Evolutionary conservation across 495 filamentous ascomycete species (phyloP), one percentile per base, ranked within the genome.

Genomic region (Hyaloscypha hepaticicola): DNA sequence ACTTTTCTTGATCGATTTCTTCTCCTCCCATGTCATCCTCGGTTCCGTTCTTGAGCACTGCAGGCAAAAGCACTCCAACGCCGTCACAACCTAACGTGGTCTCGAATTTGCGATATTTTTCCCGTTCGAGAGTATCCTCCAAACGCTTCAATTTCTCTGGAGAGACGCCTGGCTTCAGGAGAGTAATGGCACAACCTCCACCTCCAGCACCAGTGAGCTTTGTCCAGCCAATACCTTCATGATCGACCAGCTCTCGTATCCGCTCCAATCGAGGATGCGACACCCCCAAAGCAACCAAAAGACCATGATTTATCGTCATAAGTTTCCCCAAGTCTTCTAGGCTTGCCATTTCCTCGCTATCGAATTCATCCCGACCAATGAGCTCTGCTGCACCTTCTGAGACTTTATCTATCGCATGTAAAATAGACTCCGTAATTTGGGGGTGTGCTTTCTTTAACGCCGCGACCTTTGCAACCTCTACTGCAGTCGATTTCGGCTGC

Each of bases 131-230:
- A 66, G 88, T 83, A 5, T 73, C 61, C 70, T 94, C 84, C 24
- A 99, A 79, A 3, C 80, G 74, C 25, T 80, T 72, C 55, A 91
- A 67, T 61, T 77, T 83, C 52, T 85, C 78, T 31, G 66, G 48
- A 1, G 79, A 63, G 6, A 81, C 74, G 27, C 65, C 76, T 0
- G 92, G 91, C 63, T 87, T 90, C 45, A 98, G 79, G 5, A 99
- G 76, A 3, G 93, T 95, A 69, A 99, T 97, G 1, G 93, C 92
- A 74, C 95, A 97, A 1, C 95, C 95, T 45, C 95, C 95, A 5
- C 94, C 95, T 14, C 95, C 95, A 6, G 93, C 95, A 61, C 95
- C 95, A 1, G 95, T 99, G 55, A 99, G 83, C 73, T 99, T 99
- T 5, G 95, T 96, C 92, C 92, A 97, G 33, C 95, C 95, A 60